A percentile compares a stretch with the other conserved stretches of the same genome.
Conservation (phyloP, 306 rosid genomes). For the Dryas octopetala region DNA sequence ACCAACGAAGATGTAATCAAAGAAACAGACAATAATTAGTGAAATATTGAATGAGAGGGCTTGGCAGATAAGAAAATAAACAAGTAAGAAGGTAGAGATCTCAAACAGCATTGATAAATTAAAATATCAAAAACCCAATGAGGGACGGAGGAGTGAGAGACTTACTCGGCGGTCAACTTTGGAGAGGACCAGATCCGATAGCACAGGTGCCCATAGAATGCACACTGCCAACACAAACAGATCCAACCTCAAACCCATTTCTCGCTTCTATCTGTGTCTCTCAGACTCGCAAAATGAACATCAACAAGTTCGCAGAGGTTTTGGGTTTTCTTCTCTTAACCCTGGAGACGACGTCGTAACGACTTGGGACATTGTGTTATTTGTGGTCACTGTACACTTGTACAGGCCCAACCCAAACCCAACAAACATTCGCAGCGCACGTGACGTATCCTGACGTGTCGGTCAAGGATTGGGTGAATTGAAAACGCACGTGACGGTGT, state of each 20-base stretch:
- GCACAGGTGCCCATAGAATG: constrained; percentile 49
- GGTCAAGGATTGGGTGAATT: neutral
- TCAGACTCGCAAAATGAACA: neutral
- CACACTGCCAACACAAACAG: constrained; percentile 44
- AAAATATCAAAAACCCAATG: neutral
- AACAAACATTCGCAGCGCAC: neutral
- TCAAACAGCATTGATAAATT: neutral
- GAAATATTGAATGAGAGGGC: neutral
- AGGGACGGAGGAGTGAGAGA: constrained; percentile 20
- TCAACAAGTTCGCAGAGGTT: neutral
- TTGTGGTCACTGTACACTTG: too few species aligned
- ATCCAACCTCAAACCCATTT: constrained; percentile 35
- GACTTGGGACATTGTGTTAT: too few species aligned
- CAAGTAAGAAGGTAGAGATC: constrained; percentile 4
- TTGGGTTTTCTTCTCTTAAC: constrained; percentile 3
- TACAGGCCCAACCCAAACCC: too few species aligned
- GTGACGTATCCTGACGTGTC: neutral
- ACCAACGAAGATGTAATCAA: neutral
- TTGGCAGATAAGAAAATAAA: neutral
- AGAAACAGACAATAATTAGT: neutral
- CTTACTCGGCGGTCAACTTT: constrained; percentile 97
- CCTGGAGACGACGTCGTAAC: neutral
- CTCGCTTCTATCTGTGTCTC: neutral
- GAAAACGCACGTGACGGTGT: neutral
- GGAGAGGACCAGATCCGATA: constrained; percentile 85